These are phyloP conservation scores for Urostyla sp. DNA, from an alignment of 73 alveolate genomes.

Conservation along the genomic window DNA sequence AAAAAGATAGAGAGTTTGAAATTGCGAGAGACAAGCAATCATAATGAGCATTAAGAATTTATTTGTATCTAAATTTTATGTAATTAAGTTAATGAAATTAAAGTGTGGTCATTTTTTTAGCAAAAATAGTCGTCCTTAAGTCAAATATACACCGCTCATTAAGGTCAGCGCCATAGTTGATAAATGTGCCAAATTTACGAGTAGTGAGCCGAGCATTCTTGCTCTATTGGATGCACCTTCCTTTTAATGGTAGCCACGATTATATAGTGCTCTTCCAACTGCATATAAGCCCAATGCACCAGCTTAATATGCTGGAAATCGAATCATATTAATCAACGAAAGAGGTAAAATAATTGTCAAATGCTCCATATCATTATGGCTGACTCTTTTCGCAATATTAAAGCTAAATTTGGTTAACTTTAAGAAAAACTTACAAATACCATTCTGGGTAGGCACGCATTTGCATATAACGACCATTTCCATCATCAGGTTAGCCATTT, in stretches of 20 bases:
- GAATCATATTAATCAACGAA: too few relatives aligned
- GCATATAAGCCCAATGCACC: too few relatives aligned
- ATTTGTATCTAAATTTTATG: too few relatives aligned
- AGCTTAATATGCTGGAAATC: too few relatives aligned
- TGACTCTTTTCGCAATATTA: conserved; percentile 25
- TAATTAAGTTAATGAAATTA: too few relatives aligned
- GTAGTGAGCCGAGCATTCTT: conserved; percentile 27
- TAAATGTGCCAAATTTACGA: conserved; percentile 16
- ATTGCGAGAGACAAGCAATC: conserved; percentile 16
- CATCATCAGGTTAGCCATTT: conserved; percentile 47
- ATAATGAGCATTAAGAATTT: too few relatives aligned
- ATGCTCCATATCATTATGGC: conserved; percentile 13
- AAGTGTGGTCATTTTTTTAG: too few relatives aligned
- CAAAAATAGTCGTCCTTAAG: background rate
- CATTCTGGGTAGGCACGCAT: conserved; percentile 18
- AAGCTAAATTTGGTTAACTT: background rate
- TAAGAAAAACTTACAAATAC: conserved; percentile 16
- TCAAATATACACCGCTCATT: background rate
- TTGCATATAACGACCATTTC: conserved; percentile 39
- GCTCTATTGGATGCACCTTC: conserved; percentile 30
- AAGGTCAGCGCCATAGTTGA: conserved; percentile 8
- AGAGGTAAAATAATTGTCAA: conserved; percentile 6
- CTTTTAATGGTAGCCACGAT: background rate
- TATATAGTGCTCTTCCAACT: conserved; percentile 14
- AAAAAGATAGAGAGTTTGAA: conserved; percentile 66